Percentiles rank a stretch among this genome's conserved stretches.
These are phyloP conservation scores for Hypocrella siamensis DNA, from an alignment of 2,329 filamentous ascomycete species.

Conservation along the genomic window DNA sequence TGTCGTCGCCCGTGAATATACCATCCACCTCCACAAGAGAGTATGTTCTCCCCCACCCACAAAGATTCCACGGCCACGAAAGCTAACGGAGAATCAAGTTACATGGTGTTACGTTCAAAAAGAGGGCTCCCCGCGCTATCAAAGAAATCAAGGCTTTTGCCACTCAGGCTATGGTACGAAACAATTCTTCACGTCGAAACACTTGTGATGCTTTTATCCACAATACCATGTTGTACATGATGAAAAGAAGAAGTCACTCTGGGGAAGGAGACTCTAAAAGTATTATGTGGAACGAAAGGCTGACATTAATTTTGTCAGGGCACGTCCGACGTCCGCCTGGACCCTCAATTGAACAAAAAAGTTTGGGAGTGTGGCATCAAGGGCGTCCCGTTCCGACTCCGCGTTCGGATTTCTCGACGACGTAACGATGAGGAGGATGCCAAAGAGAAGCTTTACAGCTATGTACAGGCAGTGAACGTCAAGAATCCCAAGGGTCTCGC, in stretches of 20 bases:
- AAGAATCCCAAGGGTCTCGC: slow-evolving; percentile 97
- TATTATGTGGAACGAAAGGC: not conserved
- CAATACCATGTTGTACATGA: too few species aligned
- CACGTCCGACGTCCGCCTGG: slow-evolving; percentile 90
- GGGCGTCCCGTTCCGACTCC: slow-evolving; percentile 93
- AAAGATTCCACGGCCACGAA: slow-evolving; percentile 1
- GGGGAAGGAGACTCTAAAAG: not conserved
- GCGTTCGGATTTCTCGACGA: slow-evolving; percentile 97
- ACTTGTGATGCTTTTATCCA: too few species aligned
- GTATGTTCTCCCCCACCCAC: slow-evolving; percentile 14
- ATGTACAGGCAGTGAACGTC: slow-evolving; percentile 98
- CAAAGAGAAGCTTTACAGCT: slow-evolving; percentile 99
- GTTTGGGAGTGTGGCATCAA: slow-evolving; percentile 99
- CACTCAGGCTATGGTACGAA: slow-evolving; percentile 82
- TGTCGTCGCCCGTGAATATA: slow-evolving; percentile 99
- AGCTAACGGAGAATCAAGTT: slow-evolving; percentile 41
- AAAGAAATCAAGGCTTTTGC: slow-evolving; percentile 99
- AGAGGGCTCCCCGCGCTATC: slow-evolving; percentile 94
- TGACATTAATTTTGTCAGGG: slow-evolving; percentile 41
- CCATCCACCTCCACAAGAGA: slow-evolving; percentile 99
- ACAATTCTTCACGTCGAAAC: not conserved
- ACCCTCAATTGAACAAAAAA: slow-evolving; percentile 99
- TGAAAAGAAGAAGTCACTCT: too few species aligned
- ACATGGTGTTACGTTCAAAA: slow-evolving; percentile 98
- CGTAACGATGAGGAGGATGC: slow-evolving; percentile 99